Percentiles rank a stretch among this genome's conserved stretches.
phyloP scores from a whole-genome alignment of 2,329 filamentous ascomycete species.

The Acarospora socialis region DNA sequence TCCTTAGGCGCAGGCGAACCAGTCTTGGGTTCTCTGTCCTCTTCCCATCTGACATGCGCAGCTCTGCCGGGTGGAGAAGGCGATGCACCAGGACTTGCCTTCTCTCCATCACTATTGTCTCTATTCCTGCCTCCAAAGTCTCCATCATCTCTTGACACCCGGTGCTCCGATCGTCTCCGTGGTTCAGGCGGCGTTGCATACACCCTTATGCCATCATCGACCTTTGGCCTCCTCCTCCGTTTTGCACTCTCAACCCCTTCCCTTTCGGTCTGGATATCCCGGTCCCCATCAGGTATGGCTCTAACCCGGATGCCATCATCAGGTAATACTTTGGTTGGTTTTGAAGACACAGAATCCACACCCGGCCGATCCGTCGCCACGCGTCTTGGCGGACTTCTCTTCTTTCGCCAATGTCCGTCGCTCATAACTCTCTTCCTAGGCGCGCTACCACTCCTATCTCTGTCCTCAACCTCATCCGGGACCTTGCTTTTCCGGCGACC shows the following conservation, averaged over 20 bases:
- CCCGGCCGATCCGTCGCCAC: no score
- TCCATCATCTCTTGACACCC: constrained; percentile 14
- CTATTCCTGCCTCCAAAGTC: constrained; percentile 15
- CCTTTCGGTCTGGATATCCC: background rate
- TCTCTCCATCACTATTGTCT: constrained; percentile 13
- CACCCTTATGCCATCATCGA: constrained; percentile 19
- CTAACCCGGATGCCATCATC: constrained; percentile 31
- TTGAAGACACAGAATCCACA: constrained; percentile 18
- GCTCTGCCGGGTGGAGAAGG: constrained; percentile 14
- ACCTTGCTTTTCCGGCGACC: constrained; percentile 3
- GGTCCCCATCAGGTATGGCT: constrained; percentile 11
- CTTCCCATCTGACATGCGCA: constrained; percentile 15
- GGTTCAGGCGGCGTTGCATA: constrained; percentile 16
- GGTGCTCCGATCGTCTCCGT: constrained; percentile 17
- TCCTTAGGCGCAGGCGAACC: constrained; percentile 2
- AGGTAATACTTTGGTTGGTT: constrained; percentile 21
- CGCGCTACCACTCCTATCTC: constrained; percentile 37
- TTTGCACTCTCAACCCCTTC: background rate
- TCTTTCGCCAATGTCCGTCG: constrained; percentile 67
- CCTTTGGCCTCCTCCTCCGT: background rate
- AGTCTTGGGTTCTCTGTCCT: constrained; percentile 15
- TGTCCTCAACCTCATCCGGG: constrained; percentile 9
- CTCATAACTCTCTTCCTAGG: constrained; percentile 89
- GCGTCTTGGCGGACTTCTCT: constrained; percentile 35
- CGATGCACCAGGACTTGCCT: constrained; percentile 10